A percentile compares a stretch with the other conserved stretches of the same genome.
Conservation (phyloP, 208 protist genomes). For the Leishmania braziliensis region DNA sequence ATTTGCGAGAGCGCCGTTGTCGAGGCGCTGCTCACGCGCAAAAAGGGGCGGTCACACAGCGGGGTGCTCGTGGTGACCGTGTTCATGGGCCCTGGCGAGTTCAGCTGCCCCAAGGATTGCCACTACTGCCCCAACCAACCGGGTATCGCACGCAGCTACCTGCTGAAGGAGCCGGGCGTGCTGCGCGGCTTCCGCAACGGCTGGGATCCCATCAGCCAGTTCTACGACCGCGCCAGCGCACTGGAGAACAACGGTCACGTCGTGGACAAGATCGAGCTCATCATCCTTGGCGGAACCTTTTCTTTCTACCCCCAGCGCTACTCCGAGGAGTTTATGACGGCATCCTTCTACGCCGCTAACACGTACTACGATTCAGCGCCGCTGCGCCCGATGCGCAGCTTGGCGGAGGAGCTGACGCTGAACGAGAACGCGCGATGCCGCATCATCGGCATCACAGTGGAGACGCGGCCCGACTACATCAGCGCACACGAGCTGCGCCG, state of each 20-base stretch:
- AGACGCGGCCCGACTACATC: slow-evolving; percentile 99
- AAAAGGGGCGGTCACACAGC: slow-evolving; percentile 85
- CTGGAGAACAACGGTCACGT: slow-evolving; percentile 93
- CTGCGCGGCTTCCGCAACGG: slow-evolving; percentile 89
- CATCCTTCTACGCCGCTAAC: slow-evolving; percentile 93
- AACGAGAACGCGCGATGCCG: slow-evolving; percentile 95
- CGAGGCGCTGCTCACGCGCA: slow-evolving; percentile 83
- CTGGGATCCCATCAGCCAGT: slow-evolving; percentile 91
- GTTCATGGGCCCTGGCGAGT: slow-evolving; percentile 91
- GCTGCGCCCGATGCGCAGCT: slow-evolving; percentile 57
- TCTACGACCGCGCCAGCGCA: slow-evolving; percentile 90
- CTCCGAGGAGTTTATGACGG: slow-evolving; percentile 87
- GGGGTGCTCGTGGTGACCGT: slow-evolving; percentile 94
- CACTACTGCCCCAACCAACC: slow-evolving; percentile 95
- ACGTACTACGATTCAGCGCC: slow-evolving; percentile 78
- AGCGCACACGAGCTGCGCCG: slow-evolving; percentile 93
- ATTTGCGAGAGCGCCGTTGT: slow-evolving; percentile 42
- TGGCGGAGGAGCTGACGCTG: slow-evolving; percentile 84
- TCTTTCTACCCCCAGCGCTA: slow-evolving; percentile 97
- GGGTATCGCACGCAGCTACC: slow-evolving; percentile 87
- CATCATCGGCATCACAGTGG: slow-evolving; percentile 99
- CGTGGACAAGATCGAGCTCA: slow-evolving; percentile 98
- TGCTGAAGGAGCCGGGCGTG: slow-evolving; percentile 93
- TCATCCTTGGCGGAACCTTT: slow-evolving; percentile 99
- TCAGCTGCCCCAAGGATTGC: slow-evolving; percentile 94